Evolutionary conservation across 1,139 yeast genomes (phyloP), one percentile per base, ranked within the genome.

Genomic region (Pneumocystis sp.): DNA sequence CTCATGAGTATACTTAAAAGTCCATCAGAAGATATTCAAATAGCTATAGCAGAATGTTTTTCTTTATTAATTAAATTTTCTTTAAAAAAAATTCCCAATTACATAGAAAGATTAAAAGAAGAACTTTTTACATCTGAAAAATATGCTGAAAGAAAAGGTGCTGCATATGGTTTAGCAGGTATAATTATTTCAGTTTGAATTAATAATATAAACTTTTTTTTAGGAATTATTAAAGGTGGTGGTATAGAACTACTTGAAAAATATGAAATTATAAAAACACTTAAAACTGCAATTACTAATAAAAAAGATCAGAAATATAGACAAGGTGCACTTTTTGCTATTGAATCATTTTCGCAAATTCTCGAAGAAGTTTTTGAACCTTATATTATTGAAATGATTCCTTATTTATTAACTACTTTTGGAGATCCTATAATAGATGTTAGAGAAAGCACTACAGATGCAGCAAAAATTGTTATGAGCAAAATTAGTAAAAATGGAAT

Each of bases 131-230:
- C 79, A 4, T 80, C 81, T 8, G 77, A 79, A 29, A 76, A 79
- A 1, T 75, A 80, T 62, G 83, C 86, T 0, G 78, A 81, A 19
- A 83, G 96, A 74, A 83, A 93, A 70, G 99, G 98, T 72, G 95
- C 96, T 0, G 97, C 98, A 0, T 90, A 88, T 76, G 98, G 97
- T 75, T 82, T 93, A 70, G 88, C 97, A 10, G 98, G 98, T 68
- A 77, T 50, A n/a, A 50, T 25, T 25, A 15, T 50, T 50, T 25
- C 21, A 12, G 25, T 50, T 25, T 25, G 21, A 7, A 50, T 25
- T 21, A 50, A 15, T 25, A 12, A 25, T 25, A 45, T 45, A 25
- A 15, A 15, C 40, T 31, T 31, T 50, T 50, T 25, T 50, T 25
- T 50, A 50, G 57, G 57, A 25, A 31, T 93, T 62, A 95, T 88